These are phyloP conservation scores for Thalassiosira livingstoniorum DNA, from an alignment of 352 stramenopile genomes.

Conservation along the genomic window DNA sequence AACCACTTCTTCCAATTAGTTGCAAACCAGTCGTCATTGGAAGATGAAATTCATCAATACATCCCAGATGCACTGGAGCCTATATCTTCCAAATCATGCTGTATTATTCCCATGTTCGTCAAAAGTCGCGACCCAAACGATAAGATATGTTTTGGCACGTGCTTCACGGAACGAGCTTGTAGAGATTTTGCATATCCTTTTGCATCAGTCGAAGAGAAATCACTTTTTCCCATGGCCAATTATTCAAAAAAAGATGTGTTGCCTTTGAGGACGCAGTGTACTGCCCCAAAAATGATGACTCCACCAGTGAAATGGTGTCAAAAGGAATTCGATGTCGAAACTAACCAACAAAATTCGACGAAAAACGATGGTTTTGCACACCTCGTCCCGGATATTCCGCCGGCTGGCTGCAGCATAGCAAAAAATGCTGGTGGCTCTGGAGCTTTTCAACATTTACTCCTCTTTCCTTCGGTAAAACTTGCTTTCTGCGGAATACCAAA, in stretches of 20 bases:
- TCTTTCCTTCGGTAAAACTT: constrained; percentile 6
- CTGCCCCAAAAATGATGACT: not conserved
- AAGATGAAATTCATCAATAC: not conserved
- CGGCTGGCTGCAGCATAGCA: not conserved
- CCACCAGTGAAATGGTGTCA: constrained; percentile 8
- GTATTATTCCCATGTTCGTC: not conserved
- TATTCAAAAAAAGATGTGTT: not conserved
- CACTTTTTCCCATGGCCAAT: constrained; percentile 1
- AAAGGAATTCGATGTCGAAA: not conserved
- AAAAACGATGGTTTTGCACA: not conserved
- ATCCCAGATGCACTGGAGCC: not conserved
- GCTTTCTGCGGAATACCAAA: constrained; percentile 11
- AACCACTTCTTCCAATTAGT: not conserved
- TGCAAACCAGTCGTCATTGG: not conserved
- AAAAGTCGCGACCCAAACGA: not conserved
- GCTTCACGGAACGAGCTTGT: not conserved
- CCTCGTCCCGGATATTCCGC: not conserved
- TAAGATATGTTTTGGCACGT: not conserved
- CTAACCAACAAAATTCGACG: too few relatives aligned
- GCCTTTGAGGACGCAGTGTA: not conserved
- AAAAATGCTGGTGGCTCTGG: not conserved
- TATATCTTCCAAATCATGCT: not conserved
- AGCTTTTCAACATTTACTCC: not conserved
- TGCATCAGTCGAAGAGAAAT: constrained; percentile 2
- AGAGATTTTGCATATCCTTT: not conserved